These are phyloP conservation scores for Melanomma pulvis-pyrius DNA, from an alignment of 495 filamentous ascomycete species.

Conservation along the genomic window DNA sequence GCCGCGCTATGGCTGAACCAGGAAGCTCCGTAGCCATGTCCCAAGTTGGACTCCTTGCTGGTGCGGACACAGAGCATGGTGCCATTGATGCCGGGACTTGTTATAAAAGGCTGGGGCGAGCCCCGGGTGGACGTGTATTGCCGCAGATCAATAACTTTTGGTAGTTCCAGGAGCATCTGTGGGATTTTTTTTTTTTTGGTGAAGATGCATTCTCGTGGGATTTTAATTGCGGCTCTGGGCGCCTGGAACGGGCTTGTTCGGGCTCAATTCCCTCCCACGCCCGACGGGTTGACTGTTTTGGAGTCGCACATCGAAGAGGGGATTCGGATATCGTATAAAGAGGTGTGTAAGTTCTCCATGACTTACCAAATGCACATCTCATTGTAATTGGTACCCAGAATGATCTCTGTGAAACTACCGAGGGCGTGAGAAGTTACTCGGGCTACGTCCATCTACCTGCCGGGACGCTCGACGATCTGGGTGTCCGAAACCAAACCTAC, in stretches of 20 bases:
- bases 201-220: background rate
- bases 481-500: slow-evolving; percentile 57
- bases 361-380: background rate
- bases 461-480: slow-evolving; percentile 47
- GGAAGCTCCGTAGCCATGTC: slow-evolving; percentile 10
- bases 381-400: slow-evolving; percentile 14
- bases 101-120: too few species aligned
- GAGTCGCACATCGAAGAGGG: slow-evolving; percentile 61
- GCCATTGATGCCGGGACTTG: background rate
- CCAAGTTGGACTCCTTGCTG: background rate
- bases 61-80: background rate
- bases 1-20: slow-evolving; percentile 18
- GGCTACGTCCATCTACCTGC: slow-evolving; percentile 56
- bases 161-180: background rate
- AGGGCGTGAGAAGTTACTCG: slow-evolving; percentile 40
- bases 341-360: slow-evolving; percentile 47
- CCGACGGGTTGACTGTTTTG: slow-evolving; percentile 57
- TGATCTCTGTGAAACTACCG: slow-evolving; percentile 40
- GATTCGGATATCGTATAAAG: slow-evolving; percentile 66
- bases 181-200: background rate
- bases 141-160: too few species aligned
- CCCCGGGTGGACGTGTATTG: too few species aligned
- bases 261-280: slow-evolving; percentile 60
- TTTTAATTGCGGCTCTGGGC: slow-evolving; percentile 17
- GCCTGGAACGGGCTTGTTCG: slow-evolving; percentile 27